Evolutionary conservation across 805 yeast species (phyloP), one percentile per base, ranked within the genome.

Genomic region (Ogataea polymorpha): DNA sequence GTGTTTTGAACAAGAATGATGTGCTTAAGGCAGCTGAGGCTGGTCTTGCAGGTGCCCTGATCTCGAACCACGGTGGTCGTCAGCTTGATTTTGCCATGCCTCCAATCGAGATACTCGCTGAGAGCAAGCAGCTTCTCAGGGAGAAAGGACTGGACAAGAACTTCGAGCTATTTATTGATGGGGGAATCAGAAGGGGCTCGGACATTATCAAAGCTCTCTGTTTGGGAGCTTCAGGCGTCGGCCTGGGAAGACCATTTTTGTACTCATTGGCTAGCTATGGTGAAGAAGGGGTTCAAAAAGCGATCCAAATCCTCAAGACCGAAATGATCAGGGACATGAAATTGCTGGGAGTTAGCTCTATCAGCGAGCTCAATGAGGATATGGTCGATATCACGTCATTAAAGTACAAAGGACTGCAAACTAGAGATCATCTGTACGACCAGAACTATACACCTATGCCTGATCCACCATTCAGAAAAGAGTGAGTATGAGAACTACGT

Each of bases 231-330:
- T 59, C 48, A n/a, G 59, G 60, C 14, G 79, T 74, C 12, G 93
- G 93, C 0, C 63, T 85, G 29, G 93, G 95, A 8, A 68, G 91
- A 43, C 88, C 91, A 2, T 84, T 83, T 63, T 56, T 84, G 30
- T 85, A 82, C 53, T 87, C 90, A 13, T 74, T 82, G 80, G 72
- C 86, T n/a, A 72, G 86, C 2, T 86, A 85, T 49, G 95, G 95
- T 9, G 87, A 77, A 51, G 79, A 68, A 6, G 95, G 95, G 23
- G 89, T 83, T 7, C 58, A 59, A 32, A 74, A 73, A 46, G 85
- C 88, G 11, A 74, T 82, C 42, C 80, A 78, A 50, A 67, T 82
- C 5, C 62, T 83, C 51, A 71, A 76, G 47, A 74, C 69, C 23
- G 90, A 83, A 53, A 69, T 83, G 65, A 65, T 70, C 38, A 75